Conservation (phyloP, 305 asterid species). For the Fraxinus albicans region DNA sequence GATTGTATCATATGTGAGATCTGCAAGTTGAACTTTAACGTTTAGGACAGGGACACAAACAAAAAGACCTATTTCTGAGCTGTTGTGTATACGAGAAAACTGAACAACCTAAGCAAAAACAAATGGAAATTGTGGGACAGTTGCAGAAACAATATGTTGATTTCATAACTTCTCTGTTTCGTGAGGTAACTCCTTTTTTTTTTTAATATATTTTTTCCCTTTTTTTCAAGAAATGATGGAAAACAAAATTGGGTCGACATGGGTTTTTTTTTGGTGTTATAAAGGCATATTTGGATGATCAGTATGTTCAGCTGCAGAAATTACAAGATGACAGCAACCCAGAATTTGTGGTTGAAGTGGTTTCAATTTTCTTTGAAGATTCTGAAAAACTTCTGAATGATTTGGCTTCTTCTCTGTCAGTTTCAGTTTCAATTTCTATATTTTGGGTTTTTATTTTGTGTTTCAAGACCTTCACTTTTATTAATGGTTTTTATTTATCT, state of each 20-base stretch:
- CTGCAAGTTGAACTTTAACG: slow-evolving; percentile 12
- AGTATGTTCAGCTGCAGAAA: slow-evolving; percentile 65
- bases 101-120: slow-evolving; percentile 7
- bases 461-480: not conserved
- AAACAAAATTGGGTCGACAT: not conserved
- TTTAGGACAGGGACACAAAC: not conserved
- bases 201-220: not conserved
- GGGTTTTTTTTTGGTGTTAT: not conserved
- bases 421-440: not conserved
- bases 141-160: slow-evolving; percentile 61
- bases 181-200: slow-evolving; percentile 37
- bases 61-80: slow-evolving; percentile 12
- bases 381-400: slow-evolving; percentile 67
- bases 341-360: slow-evolving; percentile 65
- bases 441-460: not conserved
- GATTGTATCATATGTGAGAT: slow-evolving; percentile 18
- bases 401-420: slow-evolving; percentile 61
- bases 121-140: slow-evolving; percentile 52
- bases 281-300: slow-evolving; percentile 68
- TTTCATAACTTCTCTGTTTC: slow-evolving; percentile 49
- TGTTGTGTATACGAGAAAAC: slow-evolving; percentile 4
- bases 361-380: slow-evolving; percentile 71
- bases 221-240: not conserved
- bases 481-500: slow-evolving; percentile 9
- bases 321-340: slow-evolving; percentile 84